These are phyloP conservation scores for Magnusiomyces ingens DNA, from an alignment of 1,139 yeast species.

Conservation along the genomic window DNA sequence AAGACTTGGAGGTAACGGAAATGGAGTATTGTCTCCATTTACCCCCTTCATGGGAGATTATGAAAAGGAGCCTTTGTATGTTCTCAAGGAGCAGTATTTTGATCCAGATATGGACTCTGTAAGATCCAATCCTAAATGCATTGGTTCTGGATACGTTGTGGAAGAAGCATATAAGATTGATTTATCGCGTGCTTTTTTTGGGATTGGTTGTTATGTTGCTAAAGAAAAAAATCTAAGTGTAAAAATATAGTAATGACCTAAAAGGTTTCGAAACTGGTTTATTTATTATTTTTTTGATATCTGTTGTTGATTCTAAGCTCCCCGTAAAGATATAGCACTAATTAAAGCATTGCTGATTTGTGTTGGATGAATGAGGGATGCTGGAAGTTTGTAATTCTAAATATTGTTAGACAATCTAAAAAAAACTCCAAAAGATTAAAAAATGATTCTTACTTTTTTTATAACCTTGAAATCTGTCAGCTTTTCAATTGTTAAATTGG, in stretches of 20 bases:
- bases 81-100: constrained; percentile 44
- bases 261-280: too few relatives aligned
- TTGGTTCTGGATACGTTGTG: constrained; percentile 81
- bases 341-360: neutral
- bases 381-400: constrained; percentile 4
- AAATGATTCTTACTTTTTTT: neutral
- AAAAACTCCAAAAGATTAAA: neutral
- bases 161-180: constrained; percentile 67
- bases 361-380: neutral
- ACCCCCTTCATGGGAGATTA: constrained; percentile 94
- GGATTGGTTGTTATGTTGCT: constrained; percentile 73
- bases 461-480: neutral
- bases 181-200: constrained; percentile 82
- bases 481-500: neutral
- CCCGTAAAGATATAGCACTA: constrained; percentile 1
- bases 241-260: too few relatives aligned
- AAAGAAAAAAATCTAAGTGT: constrained; percentile 43
- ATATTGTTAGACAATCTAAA: neutral
- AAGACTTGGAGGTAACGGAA: constrained; percentile 14
- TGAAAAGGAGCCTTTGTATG: constrained; percentile 43
- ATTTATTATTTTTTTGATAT: neutral
- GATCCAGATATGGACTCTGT: constrained; percentile 59
- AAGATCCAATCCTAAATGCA: constrained; percentile 57
- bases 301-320: neutral
- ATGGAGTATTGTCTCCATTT: constrained; percentile 51